Percentiles rank a stretch among this genome's conserved stretches.
These are phyloP conservation scores for Tolypocladium pustulatum DNA, from an alignment of 2,329 filamentous ascomycete genomes.

Conservation along the genomic window DNA sequence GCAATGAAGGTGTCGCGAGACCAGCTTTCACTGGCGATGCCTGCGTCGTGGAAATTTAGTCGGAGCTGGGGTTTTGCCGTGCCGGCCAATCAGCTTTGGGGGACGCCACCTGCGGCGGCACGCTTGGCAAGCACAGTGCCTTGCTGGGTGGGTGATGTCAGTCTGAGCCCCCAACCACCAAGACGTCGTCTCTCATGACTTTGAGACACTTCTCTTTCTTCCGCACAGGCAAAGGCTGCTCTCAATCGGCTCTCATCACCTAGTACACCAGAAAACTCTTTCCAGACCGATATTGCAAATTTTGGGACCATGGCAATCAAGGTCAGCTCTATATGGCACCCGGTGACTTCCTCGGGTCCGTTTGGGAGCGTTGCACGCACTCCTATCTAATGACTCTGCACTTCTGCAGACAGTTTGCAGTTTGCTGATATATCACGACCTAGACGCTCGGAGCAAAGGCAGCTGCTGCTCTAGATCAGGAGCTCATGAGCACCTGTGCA, in stretches of 20 bases:
- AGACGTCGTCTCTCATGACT: background rate
- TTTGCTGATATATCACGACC: background rate
- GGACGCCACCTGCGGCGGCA: background rate
- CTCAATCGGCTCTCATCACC: background rate
- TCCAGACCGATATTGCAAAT: background rate
- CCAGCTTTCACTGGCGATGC: background rate
- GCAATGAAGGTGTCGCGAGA: background rate
- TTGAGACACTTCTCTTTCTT: background rate
- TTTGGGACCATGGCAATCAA: constrained; percentile 20
- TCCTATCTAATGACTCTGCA: background rate
- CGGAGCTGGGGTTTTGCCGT: constrained; percentile 26
- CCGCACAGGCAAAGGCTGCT: too few species aligned
- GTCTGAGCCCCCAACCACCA: background rate
- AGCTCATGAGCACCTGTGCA: constrained; percentile 79
- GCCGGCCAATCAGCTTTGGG: constrained; percentile 9
- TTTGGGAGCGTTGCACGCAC: background rate
- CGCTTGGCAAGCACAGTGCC: background rate
- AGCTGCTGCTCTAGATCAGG: constrained; percentile 79
- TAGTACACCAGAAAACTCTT: background rate
- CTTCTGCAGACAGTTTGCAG: background rate
- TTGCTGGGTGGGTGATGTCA: background rate
- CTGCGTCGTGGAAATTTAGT: constrained; percentile 10
- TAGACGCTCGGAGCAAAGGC: constrained; percentile 82
- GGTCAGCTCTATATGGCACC: constrained; percentile 7
- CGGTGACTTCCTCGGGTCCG: background rate